phyloP scores from a whole-genome alignment of 73 alveolate genomes.

The Paramecium caudatum region DNA sequence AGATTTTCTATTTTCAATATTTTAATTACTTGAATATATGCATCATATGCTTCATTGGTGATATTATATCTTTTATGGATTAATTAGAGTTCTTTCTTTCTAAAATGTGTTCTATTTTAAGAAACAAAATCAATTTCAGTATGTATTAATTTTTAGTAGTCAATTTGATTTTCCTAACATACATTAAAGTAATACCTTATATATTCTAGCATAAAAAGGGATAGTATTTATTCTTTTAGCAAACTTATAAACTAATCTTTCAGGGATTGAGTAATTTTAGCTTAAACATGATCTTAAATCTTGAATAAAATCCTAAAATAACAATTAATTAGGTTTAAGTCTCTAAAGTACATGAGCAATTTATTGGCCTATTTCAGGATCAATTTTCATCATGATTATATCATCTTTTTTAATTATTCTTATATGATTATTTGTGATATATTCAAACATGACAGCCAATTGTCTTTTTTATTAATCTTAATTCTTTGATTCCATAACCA shows the following conservation, averaged over 20 bases:
- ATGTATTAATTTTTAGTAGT: neutral
- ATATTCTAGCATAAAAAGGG: conserved; percentile 25
- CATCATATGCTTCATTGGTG: conserved; percentile 43
- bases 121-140: conserved; percentile 9
- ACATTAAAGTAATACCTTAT: neutral
- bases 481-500: conserved; percentile 19
- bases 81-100: conserved; percentile 51
- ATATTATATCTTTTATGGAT: conserved; percentile 46
- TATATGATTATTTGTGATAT: conserved; percentile 35
- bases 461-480: conserved; percentile 1
- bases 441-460: neutral
- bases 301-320: neutral
- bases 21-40: neutral
- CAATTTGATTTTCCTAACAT: conserved; percentile 4
- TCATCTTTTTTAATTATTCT: conserved; percentile 39
- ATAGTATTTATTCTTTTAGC: neutral
- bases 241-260: neutral
- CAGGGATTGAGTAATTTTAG: neutral
- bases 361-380: neutral
- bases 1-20: neutral
- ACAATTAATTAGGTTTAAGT: neutral
- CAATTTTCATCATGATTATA: neutral
- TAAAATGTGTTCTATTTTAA: conserved; percentile 42
- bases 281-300: conserved; percentile 21
- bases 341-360: neutral